These are phyloP conservation scores for Cymbopogon citratus DNA, from an alignment of 176 grass and related monocot genomes.

Conservation along the genomic window DNA sequence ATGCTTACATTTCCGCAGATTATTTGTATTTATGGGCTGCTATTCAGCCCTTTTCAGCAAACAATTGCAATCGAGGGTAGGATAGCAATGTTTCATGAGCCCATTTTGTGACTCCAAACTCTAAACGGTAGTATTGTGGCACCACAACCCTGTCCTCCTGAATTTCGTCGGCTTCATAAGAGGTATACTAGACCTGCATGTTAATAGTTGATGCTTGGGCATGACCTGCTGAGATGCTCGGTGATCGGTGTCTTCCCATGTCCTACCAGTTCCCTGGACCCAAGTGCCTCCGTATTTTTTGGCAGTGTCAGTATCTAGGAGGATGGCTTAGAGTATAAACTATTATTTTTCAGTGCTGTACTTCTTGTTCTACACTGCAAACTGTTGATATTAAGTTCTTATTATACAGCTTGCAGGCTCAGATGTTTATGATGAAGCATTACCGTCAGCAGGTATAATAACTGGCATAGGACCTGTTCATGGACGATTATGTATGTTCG, in stretches of 20 bases:
- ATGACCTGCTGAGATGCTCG: background rate
- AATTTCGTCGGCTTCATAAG: background rate
- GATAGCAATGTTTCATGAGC: background rate
- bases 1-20: background rate
- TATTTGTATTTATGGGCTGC: background rate
- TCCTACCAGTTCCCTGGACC: background rate
- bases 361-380: slow-evolving; percentile 9
- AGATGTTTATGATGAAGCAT: slow-evolving; percentile 82
- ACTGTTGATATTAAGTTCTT: slow-evolving; percentile 22
- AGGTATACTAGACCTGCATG: background rate
- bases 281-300: background rate
- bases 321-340: background rate
- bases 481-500: slow-evolving; percentile 90
- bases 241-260: background rate
- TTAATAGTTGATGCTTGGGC: background rate
- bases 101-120: background rate
- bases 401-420: slow-evolving; percentile 77
- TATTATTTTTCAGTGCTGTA: background rate
- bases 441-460: slow-evolving; percentile 85
- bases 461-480: slow-evolving; percentile 93
- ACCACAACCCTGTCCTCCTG: no score
- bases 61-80: background rate
- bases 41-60: background rate
- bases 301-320: background rate
- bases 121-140: background rate